These are phyloP conservation scores for Cladophialophora bantiana DNA, from an alignment of 2,329 filamentous ascomycete species.

Conservation along the genomic window DNA sequence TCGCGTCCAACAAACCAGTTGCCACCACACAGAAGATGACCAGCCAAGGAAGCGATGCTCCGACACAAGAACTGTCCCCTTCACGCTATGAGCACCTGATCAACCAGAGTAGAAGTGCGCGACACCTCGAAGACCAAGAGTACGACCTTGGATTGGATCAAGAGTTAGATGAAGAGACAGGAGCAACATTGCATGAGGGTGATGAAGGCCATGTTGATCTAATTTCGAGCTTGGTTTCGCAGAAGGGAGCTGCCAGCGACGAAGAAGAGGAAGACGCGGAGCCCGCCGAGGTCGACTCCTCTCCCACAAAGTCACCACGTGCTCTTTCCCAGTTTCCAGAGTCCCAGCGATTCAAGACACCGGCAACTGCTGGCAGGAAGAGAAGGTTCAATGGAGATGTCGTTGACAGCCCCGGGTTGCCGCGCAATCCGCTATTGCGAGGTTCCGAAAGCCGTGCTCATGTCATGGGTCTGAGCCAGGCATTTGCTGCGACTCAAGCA, in stretches of 20 bases:
- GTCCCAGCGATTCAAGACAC: conserved; percentile 54
- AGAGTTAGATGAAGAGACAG: conserved; percentile 42
- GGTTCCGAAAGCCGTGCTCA: conserved; percentile 46
- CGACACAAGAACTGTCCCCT: conserved; percentile 55
- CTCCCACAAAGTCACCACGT: conserved; percentile 42
- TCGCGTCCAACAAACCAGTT: conserved; percentile 8
- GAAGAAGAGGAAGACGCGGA: conserved; percentile 21
- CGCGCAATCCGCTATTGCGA: conserved; percentile 51
- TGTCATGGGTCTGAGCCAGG: conserved; percentile 55
- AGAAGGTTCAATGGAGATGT: conserved; percentile 43
- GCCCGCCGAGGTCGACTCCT: conserved; percentile 29
- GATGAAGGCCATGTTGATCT: conserved; percentile 55
- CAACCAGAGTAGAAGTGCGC: conserved; percentile 46
- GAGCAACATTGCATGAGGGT: conserved; percentile 50
- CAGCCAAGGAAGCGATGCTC: conserved; percentile 47
- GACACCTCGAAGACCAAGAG: conserved; percentile 33
- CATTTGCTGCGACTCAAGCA: conserved; percentile 58
- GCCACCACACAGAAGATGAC: conserved; percentile 43
- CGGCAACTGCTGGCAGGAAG: conserved; percentile 51
- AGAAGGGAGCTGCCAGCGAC: conserved; percentile 13
- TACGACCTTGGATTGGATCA: conserved; percentile 8
- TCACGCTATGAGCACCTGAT: conserved; percentile 53
- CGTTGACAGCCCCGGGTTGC: conserved; percentile 49
- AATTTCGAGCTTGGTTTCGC: conserved; percentile 48
- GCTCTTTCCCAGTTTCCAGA: conserved; percentile 54